These are phyloP conservation scores for Arctium lappa DNA, from an alignment of 129 eudicot species.

Conservation along the genomic window DNA sequence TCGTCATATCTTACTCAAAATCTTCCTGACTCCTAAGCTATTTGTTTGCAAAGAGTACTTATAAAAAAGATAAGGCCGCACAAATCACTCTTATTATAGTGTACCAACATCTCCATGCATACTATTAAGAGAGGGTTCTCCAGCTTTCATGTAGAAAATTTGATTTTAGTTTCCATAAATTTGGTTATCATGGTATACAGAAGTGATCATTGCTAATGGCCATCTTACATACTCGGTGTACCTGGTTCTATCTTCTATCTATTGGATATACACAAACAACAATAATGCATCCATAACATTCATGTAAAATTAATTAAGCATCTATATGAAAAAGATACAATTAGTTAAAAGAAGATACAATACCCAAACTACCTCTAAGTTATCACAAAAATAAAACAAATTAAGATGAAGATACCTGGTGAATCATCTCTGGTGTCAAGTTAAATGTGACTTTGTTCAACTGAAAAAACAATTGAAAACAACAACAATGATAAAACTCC, in stretches of 20 bases:
- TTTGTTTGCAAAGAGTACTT: neutral
- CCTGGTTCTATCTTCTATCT: neutral
- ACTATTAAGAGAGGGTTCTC: too few species aligned
- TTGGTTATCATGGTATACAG: too few species aligned
- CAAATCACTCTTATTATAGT: neutral
- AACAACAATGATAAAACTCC: neutral
- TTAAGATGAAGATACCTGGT: neutral
- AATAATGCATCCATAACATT: neutral
- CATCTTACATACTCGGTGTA: neutral
- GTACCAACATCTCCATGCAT: neutral
- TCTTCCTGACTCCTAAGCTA: neutral
- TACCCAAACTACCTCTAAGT: neutral
- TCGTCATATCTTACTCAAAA: neutral
- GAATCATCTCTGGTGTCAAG: slow-evolving; percentile 53
- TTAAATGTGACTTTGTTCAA: slow-evolving; percentile 88
- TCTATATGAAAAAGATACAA: neutral
- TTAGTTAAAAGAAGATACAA: neutral
- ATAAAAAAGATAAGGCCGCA: neutral
- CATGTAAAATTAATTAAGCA: neutral
- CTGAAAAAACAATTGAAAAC: slow-evolving; percentile 42
- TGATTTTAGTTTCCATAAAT: too few species aligned
- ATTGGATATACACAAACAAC: neutral
- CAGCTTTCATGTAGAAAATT: too few species aligned
- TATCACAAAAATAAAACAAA: neutral
- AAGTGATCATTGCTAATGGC: neutral